A percentile compares a stretch with the other conserved stretches of the same genome.
phyloP scores from a whole-genome alignment of 768 basidiomycete genomes.

The Agrocybe pediades region DNA sequence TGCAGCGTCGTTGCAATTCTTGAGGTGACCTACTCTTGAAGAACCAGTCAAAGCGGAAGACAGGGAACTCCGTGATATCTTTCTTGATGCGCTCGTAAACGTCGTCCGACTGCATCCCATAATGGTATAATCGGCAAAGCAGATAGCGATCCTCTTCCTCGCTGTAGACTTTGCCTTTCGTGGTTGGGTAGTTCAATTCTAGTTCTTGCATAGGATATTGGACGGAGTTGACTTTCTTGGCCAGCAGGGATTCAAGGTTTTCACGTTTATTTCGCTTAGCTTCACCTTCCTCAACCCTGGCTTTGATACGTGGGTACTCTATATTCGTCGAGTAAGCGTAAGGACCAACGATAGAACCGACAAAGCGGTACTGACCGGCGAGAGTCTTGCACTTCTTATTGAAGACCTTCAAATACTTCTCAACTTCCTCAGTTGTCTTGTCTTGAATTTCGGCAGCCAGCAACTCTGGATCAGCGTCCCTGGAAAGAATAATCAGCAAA shows the following conservation, averaged over 20 bases:
- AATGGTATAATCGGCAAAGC: slow-evolving; percentile 85
- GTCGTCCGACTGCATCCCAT: slow-evolving; percentile 87
- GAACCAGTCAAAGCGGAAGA: slow-evolving; percentile 98
- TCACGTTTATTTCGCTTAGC: slow-evolving; percentile 86
- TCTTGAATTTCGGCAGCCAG: slow-evolving; percentile 86
- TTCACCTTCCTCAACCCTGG: slow-evolving; percentile 88
- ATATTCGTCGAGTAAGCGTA: not conserved
- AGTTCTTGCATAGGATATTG: slow-evolving; percentile 96
- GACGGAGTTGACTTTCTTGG: slow-evolving; percentile 81
- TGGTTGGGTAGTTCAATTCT: slow-evolving; percentile 91
- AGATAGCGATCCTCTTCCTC: slow-evolving; percentile 98
- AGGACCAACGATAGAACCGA: not conserved
- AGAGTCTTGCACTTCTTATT: slow-evolving; percentile 88
- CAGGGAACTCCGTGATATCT: slow-evolving; percentile 95
- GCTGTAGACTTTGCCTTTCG: slow-evolving; percentile 94
- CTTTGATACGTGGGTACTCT: slow-evolving; percentile 82
- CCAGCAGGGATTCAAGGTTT: slow-evolving; percentile 75
- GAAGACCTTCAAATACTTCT: slow-evolving; percentile 80
- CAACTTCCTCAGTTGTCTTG: slow-evolving; percentile 78
- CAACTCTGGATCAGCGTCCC: slow-evolving; percentile 64
- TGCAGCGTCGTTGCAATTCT: slow-evolving; percentile 86
- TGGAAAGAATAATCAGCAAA: slow-evolving; percentile 21
- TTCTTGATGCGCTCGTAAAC: slow-evolving; percentile 95
- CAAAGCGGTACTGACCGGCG: slow-evolving; percentile 50
- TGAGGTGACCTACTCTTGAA: slow-evolving; percentile 91